Percentiles rank a stretch among this genome's conserved stretches.
Conservation (phyloP, 1,284 basidiomycete genomes). For the Apiotrichum siamense region DNA sequence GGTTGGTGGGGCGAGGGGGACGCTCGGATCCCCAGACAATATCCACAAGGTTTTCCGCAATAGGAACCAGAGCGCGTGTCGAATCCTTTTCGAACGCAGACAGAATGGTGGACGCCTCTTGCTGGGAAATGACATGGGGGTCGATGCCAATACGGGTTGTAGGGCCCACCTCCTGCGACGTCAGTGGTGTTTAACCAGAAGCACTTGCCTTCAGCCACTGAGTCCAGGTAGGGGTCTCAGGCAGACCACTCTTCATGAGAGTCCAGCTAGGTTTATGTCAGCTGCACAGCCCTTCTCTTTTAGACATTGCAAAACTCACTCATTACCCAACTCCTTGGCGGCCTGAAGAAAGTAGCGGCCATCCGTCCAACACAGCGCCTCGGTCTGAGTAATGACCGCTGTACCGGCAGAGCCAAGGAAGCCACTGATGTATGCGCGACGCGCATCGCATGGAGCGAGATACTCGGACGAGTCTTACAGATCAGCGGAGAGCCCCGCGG, state of each 20-base stretch:
- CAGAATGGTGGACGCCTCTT: conserved; percentile 52
- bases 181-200: neutral
- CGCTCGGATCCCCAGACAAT: conserved; percentile 60
- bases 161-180: conserved; percentile 57
- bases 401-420: conserved; percentile 90
- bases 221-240: conserved; percentile 84
- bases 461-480: conserved; percentile 95
- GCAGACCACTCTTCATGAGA: conserved; percentile 82
- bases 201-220: conserved; percentile 62
- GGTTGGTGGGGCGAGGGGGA: conserved; percentile 64
- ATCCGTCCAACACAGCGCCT: conserved; percentile 65
- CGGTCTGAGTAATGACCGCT: conserved; percentile 67
- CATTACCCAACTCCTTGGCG: conserved; percentile 76
- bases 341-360: conserved; percentile 93
- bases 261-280: conserved; percentile 67
- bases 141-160: conserved; percentile 72
- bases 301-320: too few relatives aligned
- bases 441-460: conserved; percentile 71
- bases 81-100: conserved; percentile 23
- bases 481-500: too few relatives aligned
- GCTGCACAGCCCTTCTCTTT: conserved; percentile 57
- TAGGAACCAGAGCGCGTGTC: conserved; percentile 59
- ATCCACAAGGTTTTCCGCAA: conserved; percentile 72
- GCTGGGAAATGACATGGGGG: conserved; percentile 60
- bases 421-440: conserved; percentile 80